Evolutionary conservation across 495 filamentous ascomycete species (phyloP).

Genomic region (Talaromyces liani): DNA sequence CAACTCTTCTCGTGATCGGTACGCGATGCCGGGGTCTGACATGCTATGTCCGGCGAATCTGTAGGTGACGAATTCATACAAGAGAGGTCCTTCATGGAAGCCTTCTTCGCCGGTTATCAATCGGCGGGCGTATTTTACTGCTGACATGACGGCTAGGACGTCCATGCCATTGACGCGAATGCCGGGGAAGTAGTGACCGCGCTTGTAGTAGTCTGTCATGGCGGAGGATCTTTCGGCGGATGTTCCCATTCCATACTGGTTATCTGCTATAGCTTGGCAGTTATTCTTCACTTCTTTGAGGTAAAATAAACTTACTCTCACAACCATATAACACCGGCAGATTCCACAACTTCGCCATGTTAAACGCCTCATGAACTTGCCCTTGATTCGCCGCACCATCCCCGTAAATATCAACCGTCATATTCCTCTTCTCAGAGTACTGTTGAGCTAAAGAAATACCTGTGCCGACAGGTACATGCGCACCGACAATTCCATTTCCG

Average conservation of each 20-base stretch:
- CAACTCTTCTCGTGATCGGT: constrained; percentile 3
- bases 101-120: constrained; percentile 2
- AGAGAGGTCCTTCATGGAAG: constrained; percentile 1
- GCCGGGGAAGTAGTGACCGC: constrained; percentile 4
- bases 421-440: not conserved
- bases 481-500: constrained; percentile 4
- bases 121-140: constrained; percentile 2
- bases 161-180: constrained; percentile 8
- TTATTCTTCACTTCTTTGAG: not conserved
- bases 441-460: not conserved
- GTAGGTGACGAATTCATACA: constrained; percentile 6
- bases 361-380: constrained; percentile 99
- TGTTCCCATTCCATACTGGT: constrained; percentile 10
- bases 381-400: constrained; percentile 71
- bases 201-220: constrained; percentile 8
- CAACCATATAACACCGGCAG: constrained; percentile 2
- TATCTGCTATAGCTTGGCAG: not conserved
- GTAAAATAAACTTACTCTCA: not conserved
- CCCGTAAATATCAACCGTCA: constrained; percentile 5
- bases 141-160: constrained; percentile 3
- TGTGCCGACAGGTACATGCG: constrained; percentile 45
- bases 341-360: constrained; percentile 41
- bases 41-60: constrained; percentile 5
- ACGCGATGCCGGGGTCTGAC: constrained; percentile 7
- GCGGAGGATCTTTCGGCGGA: constrained; percentile 6